Conservation (phyloP, 768 basidiomycete genomes). For the Stropharia rugosoannulata region DNA sequence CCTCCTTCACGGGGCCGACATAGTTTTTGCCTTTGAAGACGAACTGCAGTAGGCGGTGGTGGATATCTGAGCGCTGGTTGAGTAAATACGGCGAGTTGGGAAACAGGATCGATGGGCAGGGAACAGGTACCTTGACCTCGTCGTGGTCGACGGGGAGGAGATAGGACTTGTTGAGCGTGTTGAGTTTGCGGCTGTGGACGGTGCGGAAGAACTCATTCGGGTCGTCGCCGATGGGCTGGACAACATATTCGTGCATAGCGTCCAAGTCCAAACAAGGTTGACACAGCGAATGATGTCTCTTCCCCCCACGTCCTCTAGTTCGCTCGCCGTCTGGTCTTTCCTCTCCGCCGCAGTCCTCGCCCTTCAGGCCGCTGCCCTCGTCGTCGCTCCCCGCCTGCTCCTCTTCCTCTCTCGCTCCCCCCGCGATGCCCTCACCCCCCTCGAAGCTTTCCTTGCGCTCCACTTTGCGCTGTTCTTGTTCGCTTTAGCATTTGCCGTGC, state of each 20-base stretch:
- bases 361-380: constrained; percentile 17
- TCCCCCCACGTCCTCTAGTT: constrained; percentile 10
- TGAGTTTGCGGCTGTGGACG: constrained; percentile 53
- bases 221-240: constrained; percentile 36
- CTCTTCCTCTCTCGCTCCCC: constrained; percentile 62
- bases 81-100: constrained; percentile 1
- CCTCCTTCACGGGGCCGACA: constrained; percentile 61
- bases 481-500: constrained; percentile 51
- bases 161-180: constrained; percentile 53
- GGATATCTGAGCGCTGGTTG: constrained; percentile 56
- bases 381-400: constrained; percentile 61
- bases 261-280: constrained; percentile 24
- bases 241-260: constrained; percentile 20
- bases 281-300: constrained; percentile 22
- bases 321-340: constrained; percentile 32
- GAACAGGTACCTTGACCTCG: constrained; percentile 51
- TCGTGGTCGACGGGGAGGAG: constrained; percentile 67
- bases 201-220: constrained; percentile 53
- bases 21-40: constrained; percentile 64
- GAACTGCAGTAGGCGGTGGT: constrained; percentile 68
- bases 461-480: constrained; percentile 64
- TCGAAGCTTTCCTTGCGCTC: constrained; percentile 69
- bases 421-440: constrained; percentile 47
- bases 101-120: constrained; percentile 3
- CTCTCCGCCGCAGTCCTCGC: constrained; percentile 25